Conservation (phyloP, 2,329 filamentous ascomycete genomes). For the Zasmidium cellare region DNA sequence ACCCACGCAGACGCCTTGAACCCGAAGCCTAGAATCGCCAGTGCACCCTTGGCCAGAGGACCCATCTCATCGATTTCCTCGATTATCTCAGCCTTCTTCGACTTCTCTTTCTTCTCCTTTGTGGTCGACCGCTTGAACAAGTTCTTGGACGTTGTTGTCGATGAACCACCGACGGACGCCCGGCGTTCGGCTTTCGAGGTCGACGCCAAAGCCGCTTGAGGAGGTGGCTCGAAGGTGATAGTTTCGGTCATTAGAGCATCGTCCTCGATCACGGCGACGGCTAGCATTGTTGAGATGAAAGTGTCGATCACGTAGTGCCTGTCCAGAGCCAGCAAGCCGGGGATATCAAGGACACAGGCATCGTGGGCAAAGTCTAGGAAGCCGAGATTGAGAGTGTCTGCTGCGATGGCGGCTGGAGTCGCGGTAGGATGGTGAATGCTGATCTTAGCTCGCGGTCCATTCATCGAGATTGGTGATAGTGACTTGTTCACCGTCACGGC, state of each 20-base stretch:
- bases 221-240: constrained; percentile 35
- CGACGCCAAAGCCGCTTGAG: constrained; percentile 14
- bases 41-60: constrained; percentile 39
- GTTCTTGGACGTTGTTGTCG: constrained; percentile 12
- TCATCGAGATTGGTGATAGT: constrained; percentile 15
- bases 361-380: constrained; percentile 46
- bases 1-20: constrained; percentile 46
- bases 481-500: constrained; percentile 43
- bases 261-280: constrained; percentile 48
- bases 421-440: constrained; percentile 41
- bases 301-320: constrained; percentile 50
- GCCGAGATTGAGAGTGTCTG: constrained; percentile 42
- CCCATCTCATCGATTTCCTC: constrained; percentile 38
- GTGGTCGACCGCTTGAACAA: constrained; percentile 15
- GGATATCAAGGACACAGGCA: constrained; percentile 45
- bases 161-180: constrained; percentile 5
- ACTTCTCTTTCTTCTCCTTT: constrained; percentile 14
- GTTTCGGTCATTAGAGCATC: constrained; percentile 30
- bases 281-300: constrained; percentile 42
- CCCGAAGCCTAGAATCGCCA: constrained; percentile 41
- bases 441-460: constrained; percentile 31
- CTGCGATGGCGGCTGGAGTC: constrained; percentile 40
- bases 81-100: constrained; percentile 15
- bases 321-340: constrained; percentile 43
- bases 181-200: constrained; percentile 6